Base-by-base conservation (phyloP, 75 land plant genomes). In the Larix kaempferi region DNA sequence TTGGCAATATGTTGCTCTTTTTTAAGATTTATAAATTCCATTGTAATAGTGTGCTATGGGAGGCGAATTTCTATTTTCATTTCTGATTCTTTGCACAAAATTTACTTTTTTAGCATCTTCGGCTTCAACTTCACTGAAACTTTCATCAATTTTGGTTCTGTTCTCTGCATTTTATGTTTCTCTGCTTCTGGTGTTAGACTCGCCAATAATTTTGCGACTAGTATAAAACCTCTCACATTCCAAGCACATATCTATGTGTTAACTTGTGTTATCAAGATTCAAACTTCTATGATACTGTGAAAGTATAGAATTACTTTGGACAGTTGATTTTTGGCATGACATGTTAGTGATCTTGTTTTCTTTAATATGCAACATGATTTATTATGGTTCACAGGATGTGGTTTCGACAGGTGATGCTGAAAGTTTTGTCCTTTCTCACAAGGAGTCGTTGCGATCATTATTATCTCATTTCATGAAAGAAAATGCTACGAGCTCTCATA, bases 321-420 rank as follows among this genome's bases (percentile, higher is more conserved):
- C 3, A 69, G 52, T 65, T 6, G 15, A 33, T 21, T 33, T 14
- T 12, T 33, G 19, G 49, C 22, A 19, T 67, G 41, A 22, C 54
- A 29, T 33, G 56, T 6, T 26, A 57, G 23, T 56, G 14, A 78
- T 72, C 22, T 52, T 39, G 14, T 25, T 12, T 44, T n/a, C 23
- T 25, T 71, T 49, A 73, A 63, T 76, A 23, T 57, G 35, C 71
- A 73, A 73, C 13, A 25, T 78, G 41, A 80, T 35, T 75, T 57
- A 33, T 22, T 17, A 37, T 80, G 11, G 37, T 35, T 14, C 61
- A 10, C 58, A 95, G 98, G 89, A 80, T 58, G 75, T 80, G 73
- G 80, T 80, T 72, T 76, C 76, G 49, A 57, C 64, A 73, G 97
- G 97, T 27, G 88, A 81, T 81, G 89, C 89, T 15, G 99, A 96